These are phyloP conservation scores for Quercus parvula DNA, from an alignment of 306 rosid genomes.

Conservation along the genomic window DNA sequence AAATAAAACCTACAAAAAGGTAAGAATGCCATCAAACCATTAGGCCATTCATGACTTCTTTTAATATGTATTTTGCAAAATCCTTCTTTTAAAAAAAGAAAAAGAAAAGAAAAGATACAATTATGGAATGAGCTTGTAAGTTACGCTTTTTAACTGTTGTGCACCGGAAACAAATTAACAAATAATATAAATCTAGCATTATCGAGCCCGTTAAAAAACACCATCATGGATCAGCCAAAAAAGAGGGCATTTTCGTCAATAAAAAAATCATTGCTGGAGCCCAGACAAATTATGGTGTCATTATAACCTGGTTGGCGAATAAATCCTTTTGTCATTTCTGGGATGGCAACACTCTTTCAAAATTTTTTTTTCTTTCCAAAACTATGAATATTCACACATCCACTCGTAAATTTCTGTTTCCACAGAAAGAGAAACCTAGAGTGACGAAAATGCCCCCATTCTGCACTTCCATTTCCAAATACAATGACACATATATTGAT, in stretches of 20 bases:
- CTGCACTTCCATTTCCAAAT: too few relatives aligned
- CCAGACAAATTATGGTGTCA: constrained; percentile 51
- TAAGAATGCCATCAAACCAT: too few relatives aligned
- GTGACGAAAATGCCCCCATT: constrained; percentile 20
- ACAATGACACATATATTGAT: too few relatives aligned
- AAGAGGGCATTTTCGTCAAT: constrained; percentile 10
- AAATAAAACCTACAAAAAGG: too few relatives aligned
- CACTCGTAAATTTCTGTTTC: not conserved
- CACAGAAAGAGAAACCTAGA: not conserved
- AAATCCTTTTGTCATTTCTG: constrained; percentile 53
- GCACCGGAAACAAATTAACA: not conserved
- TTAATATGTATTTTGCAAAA: too few relatives aligned
- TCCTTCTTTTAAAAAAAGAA: not conserved
- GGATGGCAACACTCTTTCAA: constrained; percentile 32
- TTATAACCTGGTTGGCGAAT: constrained; percentile 52
- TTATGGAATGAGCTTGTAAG: not conserved
- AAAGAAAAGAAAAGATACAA: not conserved
- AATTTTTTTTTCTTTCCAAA: not conserved
- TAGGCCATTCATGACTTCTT: too few relatives aligned
- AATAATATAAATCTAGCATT: not conserved
- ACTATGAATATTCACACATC: not conserved
- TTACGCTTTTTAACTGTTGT: not conserved
- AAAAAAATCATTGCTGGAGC: constrained; percentile 11
- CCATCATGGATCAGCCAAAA: not conserved
- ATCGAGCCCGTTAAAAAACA: not conserved